Base-by-base conservation (phyloP, 2,329 filamentous ascomycete species). In the Colletotrichum noveboracense region DNA sequence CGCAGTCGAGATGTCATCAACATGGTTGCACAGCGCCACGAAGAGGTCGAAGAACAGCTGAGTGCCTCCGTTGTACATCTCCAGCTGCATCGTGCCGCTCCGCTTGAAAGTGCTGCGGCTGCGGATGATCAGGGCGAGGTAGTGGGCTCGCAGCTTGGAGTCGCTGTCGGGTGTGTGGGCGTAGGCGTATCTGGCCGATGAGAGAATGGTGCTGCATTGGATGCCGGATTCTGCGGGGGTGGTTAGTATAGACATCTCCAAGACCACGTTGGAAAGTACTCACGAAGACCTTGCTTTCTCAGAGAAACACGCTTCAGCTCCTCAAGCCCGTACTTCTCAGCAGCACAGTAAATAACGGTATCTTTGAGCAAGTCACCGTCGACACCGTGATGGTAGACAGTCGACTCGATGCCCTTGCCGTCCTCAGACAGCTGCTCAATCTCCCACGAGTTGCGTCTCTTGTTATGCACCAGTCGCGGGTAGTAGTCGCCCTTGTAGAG, bases 401-500 rank as follows among this genome's bases (percentile, higher is more conserved):
- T 95, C 56, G 92, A 91, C 80, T 94, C 93, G 28, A 87, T 85
- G 26, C 85, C 85, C 28, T 86, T 84, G 77, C 88, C 82, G 76
- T 88, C 87, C 74, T 88, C 87, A 9, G 85, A 82, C 2, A 85
- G 83, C 66, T 92, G 91, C 84, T 97, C 95, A n/a, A 98, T 87
- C 82, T 94, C 93, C 93, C 95, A 98, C 68, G 91, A 93, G 84
- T 95, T 93, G 71, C 91, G 91, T 78, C 93, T 92, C 87, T 96
- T 95, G 86, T 96, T 95, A 85, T 95, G 95, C 72, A 95, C 86
- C 28, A 98, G 89, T 21, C 94, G 93, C 5, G 96, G 96, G 80
- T 93, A 96, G 87, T 98, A 98, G 85, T 98, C 96, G 78, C 96
- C 96, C 86, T 97, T 97, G 90, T 97, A 97, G 72, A 98, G 92